Percentiles rank a stretch among this genome's conserved stretches.
Evolutionary conservation across 129 eudicot genomes (phyloP).

Genomic region (Centaurea solstitialis): DNA sequence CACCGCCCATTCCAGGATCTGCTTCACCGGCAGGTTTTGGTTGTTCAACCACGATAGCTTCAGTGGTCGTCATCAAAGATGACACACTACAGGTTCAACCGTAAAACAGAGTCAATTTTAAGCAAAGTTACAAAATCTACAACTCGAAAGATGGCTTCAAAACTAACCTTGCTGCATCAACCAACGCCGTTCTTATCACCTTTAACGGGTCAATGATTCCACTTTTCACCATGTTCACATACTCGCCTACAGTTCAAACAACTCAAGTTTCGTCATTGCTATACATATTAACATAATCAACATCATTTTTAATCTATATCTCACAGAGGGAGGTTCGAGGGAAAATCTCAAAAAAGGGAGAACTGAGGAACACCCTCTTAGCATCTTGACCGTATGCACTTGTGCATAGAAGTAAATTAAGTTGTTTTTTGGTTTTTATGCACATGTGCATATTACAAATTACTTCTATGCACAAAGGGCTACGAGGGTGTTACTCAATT

Average conservation of each 20-base stretch:
- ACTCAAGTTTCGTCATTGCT: background rate
- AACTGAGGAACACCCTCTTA: too few relatives aligned
- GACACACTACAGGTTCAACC: slow-evolving; percentile 51
- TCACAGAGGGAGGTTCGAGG: too few relatives aligned
- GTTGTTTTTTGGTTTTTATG: too few relatives aligned
- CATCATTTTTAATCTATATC: background rate
- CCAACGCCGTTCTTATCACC: slow-evolving; percentile 78
- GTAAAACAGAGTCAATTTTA: background rate
- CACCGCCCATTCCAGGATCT: slow-evolving; percentile 58
- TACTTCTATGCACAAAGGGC: too few relatives aligned
- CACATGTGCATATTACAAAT: too few relatives aligned
- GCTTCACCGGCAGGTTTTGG: slow-evolving; percentile 53
- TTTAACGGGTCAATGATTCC: slow-evolving; percentile 84
- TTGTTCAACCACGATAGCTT: slow-evolving; percentile 66
- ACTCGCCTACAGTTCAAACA: slow-evolving; percentile 49
- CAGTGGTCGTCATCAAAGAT: slow-evolving; percentile 76
- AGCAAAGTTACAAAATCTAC: background rate
- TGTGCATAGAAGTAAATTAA: too few relatives aligned
- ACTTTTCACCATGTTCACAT: slow-evolving; percentile 76
- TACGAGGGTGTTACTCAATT: too few relatives aligned
- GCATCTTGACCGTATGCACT: too few relatives aligned
- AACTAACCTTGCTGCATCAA: slow-evolving; percentile 80
- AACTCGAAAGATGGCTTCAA: background rate
- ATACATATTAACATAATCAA: background rate
- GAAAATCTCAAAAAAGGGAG: too few relatives aligned